phyloP scores from a whole-genome alignment of 1,284 basidiomycete species.

The Pyrrhoderma lamaoense region DNA sequence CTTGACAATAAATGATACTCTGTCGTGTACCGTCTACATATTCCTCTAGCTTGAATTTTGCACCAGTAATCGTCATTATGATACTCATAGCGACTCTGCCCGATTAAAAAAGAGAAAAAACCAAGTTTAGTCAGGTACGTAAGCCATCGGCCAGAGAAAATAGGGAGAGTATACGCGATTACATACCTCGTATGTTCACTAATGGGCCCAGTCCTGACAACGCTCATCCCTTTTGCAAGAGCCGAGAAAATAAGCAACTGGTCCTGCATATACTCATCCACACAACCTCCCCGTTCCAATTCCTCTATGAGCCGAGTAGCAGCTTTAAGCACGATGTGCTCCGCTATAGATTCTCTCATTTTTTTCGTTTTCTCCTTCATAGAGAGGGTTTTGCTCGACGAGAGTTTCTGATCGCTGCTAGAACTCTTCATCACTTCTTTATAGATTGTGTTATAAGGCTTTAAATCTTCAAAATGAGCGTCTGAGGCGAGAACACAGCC shows the following conservation, averaged over 20 bases:
- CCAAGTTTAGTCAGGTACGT: no score
- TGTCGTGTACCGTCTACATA: constrained; percentile 26
- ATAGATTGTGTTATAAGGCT: no score
- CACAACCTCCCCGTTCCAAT: constrained; percentile 52
- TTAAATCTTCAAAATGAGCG: no score
- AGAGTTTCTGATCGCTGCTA: no score
- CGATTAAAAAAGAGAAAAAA: no score
- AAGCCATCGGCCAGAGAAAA: no score
- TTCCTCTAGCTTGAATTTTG: constrained; percentile 48
- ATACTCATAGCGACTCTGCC: constrained; percentile 3
- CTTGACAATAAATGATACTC: constrained; percentile 44
- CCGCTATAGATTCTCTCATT: constrained; percentile 22
- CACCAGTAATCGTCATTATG: constrained; percentile 67
- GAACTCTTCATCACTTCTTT: no score
- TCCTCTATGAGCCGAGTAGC: constrained; percentile 48
- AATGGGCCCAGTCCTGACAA: constrained; percentile 46
- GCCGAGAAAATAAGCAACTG: constrained; percentile 72
- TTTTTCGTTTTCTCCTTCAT: no score
- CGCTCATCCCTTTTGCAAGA: constrained; percentile 54
- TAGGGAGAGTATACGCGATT: no score
- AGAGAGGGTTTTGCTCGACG: no score
- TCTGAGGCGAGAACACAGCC: constrained; percentile 48
- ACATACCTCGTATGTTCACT: constrained; percentile 60
- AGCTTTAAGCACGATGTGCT: constrained; percentile 47
- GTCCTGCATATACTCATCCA: constrained; percentile 62